These are phyloP conservation scores for Solanum chmielewskii DNA, from an alignment of 257 asterid species.

Conservation along the genomic window DNA sequence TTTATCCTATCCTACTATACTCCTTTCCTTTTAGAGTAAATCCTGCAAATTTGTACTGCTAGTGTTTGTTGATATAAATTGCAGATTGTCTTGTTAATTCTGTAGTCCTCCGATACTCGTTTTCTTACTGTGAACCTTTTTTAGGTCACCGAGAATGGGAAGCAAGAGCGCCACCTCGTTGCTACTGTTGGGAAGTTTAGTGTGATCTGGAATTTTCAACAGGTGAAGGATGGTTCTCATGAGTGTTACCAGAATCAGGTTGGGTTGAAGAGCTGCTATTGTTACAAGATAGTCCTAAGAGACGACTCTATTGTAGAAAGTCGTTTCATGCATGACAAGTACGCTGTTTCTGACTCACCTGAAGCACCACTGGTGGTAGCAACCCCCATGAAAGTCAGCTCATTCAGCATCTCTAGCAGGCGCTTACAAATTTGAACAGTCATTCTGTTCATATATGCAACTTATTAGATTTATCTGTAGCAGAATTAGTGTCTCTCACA, in stretches of 20 bases:
- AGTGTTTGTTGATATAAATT: background rate
- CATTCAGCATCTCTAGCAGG: conserved; percentile 88
- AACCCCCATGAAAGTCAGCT: conserved; percentile 85
- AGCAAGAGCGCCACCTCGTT: conserved; percentile 90
- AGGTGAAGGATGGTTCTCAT: conserved; percentile 86
- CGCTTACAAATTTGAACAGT: conserved; percentile 26
- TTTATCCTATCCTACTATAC: background rate
- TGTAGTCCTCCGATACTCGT: background rate
- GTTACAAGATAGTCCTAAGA: conserved; percentile 35
- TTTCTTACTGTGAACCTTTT: background rate
- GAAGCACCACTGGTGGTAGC: conserved; percentile 46
- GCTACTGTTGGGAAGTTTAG: conserved; percentile 97
- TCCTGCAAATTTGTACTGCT: background rate
- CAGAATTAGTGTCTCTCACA: background rate
- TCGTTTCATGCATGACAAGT: conserved; percentile 91
- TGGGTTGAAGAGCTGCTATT: conserved; percentile 72
- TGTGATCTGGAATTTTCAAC: conserved; percentile 94
- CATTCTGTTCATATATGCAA: conserved; percentile 1
- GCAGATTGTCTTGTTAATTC: background rate
- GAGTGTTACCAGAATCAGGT: conserved; percentile 64
- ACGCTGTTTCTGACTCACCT: conserved; percentile 50
- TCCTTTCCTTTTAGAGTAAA: background rate
- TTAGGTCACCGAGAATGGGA: conserved; percentile 90
- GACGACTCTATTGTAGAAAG: conserved; percentile 39
- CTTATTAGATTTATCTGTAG: background rate